These are phyloP conservation scores for Barbarea vulgaris DNA, from an alignment of 345 rosid genomes.

Conservation along the genomic window DNA sequence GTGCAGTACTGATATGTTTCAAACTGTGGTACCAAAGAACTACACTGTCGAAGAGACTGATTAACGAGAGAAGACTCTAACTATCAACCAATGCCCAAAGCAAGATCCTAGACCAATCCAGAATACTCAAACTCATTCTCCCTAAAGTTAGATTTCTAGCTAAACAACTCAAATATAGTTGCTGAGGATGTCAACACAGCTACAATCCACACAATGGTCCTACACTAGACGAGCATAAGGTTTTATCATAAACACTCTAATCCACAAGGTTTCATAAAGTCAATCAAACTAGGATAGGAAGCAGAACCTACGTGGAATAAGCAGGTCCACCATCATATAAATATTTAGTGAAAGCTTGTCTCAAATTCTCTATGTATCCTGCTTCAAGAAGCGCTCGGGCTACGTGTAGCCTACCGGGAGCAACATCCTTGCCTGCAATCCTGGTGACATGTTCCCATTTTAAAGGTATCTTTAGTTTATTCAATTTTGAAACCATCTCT, in stretches of 20 bases:
- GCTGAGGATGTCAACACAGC: neutral
- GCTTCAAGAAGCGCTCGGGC: conserved; percentile 97
- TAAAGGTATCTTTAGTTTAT: conserved; percentile 79
- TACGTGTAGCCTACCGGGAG: conserved; percentile 92
- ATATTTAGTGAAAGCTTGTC: conserved; percentile 85
- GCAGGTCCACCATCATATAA: conserved; percentile 96
- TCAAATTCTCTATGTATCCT: conserved; percentile 80
- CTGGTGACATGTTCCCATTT: conserved; percentile 84
- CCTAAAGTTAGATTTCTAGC: conserved; percentile 1
- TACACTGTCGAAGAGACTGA: neutral
- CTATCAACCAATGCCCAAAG: neutral
- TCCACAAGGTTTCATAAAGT: neutral
- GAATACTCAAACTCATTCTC: neutral
- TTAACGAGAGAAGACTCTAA: neutral
- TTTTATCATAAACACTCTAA: neutral
- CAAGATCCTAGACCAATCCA: conserved; percentile 15
- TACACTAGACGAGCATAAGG: neutral
- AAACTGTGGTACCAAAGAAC: neutral
- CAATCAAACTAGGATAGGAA: neutral
- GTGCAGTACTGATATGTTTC: neutral
- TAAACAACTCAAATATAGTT: neutral
- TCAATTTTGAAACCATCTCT: conserved; percentile 73
- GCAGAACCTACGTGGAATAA: conserved; percentile 62
- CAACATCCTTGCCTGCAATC: conserved; percentile 91
- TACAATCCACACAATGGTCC: neutral